Base-by-base conservation (phyloP, 768 basidiomycete genomes). In the Suillus alpinus region DNA sequence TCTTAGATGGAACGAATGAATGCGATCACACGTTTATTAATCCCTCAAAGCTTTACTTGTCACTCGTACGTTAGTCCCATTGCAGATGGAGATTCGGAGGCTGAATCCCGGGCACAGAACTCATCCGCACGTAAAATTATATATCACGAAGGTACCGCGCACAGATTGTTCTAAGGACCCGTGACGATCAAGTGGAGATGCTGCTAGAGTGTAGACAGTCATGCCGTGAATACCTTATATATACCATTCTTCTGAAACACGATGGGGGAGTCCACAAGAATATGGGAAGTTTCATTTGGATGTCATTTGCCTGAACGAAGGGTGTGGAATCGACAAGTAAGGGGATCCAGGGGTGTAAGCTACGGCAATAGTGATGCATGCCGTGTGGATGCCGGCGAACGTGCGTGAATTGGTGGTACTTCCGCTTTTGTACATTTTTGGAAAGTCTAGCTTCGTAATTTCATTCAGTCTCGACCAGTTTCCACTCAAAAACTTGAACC, bases 1-100 rank as follows among this genome's bases (percentile, higher is more conserved):
- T 64, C 62, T 61, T 72, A 91, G 89, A 66, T 91, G 90, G 90
- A 91, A 92, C 71, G 90, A 92, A 76, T 91, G 83, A 77, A 76
- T 64, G 63, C 56, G 59, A 41, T 36, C 20, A 61, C 64, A 62
- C 49, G 62, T 63, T 52, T 36, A 59, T 58, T 47, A 26, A 51
- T 56, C 34, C 4, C 40, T 49, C 29, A 49, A 49, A 47, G 46
- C 26, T 47, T 61, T 6, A 50, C 44, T 37, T 46, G 47, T 55
- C 47, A 43, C 37, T 57, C 50, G 58, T 59, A 62, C 52, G 62
- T 62, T 14, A 62, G 34, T 23, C 6, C 26, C 26, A 29, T 34
- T 7, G 51, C 52, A 39, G 23, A 26, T 55, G 53, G 53, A 39
- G 53, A 55, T 55, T 55, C 23, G 53, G 37, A 39, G 53, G 53